These are phyloP conservation scores for Heliamphora pulchella DNA, from an alignment of 179 eudicot genomes.

Conservation along the genomic window DNA sequence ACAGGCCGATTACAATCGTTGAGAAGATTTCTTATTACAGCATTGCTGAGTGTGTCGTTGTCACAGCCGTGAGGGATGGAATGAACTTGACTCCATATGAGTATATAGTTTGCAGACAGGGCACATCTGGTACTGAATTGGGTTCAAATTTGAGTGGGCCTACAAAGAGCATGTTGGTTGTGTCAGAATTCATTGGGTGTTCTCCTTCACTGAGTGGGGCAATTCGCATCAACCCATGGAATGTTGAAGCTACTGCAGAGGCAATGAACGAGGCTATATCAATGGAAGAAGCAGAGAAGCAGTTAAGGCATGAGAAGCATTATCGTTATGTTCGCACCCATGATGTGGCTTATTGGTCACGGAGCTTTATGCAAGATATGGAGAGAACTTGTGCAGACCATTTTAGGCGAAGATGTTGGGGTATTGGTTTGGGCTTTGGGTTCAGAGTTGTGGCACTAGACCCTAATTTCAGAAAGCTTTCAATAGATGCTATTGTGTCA, in stretches of 20 bases:
- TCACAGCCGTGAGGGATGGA: slow-evolving; percentile 79
- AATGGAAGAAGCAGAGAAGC: slow-evolving; percentile 51
- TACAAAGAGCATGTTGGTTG: slow-evolving; percentile 72
- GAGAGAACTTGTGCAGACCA: slow-evolving; percentile 79
- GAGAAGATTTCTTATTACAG: slow-evolving; percentile 63
- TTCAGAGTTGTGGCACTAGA: slow-evolving; percentile 82
- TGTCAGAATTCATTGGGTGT: slow-evolving; percentile 82
- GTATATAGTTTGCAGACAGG: slow-evolving; percentile 61
- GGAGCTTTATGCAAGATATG: slow-evolving; percentile 82
- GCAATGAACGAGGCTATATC: slow-evolving; percentile 69
- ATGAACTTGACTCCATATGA: slow-evolving; percentile 77
- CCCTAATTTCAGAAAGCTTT: slow-evolving; percentile 77
- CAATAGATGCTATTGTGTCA: slow-evolving; percentile 54
- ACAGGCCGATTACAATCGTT: slow-evolving; percentile 36
- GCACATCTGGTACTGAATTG: slow-evolving; percentile 37
- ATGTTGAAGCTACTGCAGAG: slow-evolving; percentile 75
- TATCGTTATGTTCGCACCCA: slow-evolving; percentile 65
- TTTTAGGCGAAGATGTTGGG: slow-evolving; percentile 72
- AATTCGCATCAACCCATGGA: slow-evolving; percentile 83
- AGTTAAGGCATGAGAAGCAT: slow-evolving; percentile 78
- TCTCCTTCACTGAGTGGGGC: slow-evolving; percentile 91
- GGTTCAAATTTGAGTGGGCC: slow-evolving; percentile 35
- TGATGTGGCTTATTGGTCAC: slow-evolving; percentile 74
- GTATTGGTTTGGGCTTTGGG: slow-evolving; percentile 85
- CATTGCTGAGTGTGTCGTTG: slow-evolving; percentile 67